Evolutionary conservation across 2,329 filamentous ascomycete genomes (phyloP).

Genomic region (Penicillium palitans): DNA sequence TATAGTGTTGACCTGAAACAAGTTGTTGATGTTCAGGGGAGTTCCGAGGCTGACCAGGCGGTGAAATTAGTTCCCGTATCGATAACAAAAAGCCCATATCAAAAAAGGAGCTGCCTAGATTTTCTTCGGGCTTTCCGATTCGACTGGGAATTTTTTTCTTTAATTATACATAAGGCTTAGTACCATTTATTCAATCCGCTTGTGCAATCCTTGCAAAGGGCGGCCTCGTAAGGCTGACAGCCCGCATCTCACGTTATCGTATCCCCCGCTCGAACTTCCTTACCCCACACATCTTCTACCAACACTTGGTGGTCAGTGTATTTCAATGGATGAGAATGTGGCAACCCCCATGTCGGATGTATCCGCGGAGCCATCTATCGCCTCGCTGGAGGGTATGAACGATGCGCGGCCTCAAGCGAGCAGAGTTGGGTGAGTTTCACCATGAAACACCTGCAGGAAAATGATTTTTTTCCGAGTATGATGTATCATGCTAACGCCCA

Average conservation of each 20-base stretch:
- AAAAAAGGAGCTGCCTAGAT: conserved; percentile 20
- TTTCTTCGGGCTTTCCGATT: conserved; percentile 1
- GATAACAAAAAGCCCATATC: conserved; percentile 17
- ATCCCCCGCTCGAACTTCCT: conserved; percentile 17
- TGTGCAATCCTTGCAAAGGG: background rate
- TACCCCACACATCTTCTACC: conserved; percentile 24
- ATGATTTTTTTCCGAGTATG: background rate
- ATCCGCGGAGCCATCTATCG: conserved; percentile 14
- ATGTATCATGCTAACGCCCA: background rate
- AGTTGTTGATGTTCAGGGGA: conserved; percentile 26
- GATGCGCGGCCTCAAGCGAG: conserved; percentile 10
- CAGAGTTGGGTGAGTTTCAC: conserved; percentile 17
- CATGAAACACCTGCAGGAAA: background rate
- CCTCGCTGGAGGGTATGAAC: conserved; percentile 9
- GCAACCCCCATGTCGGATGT: conserved; percentile 13
- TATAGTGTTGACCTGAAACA: background rate
- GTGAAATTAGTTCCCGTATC: conserved; percentile 19
- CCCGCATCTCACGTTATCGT: conserved; percentile 22
- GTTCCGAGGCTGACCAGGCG: conserved; percentile 15
- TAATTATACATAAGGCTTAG: background rate
- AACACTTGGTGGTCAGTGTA: background rate
- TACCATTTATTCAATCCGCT: background rate
- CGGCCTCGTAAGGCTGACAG: conserved; percentile 26
- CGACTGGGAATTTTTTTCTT: background rate
- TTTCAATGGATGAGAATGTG: conserved; percentile 18